Percentiles rank a stretch among this genome's conserved stretches.
Evolutionary conservation across 73 alveolate genomes (phyloP).

Genomic region (Loxodes magnus): DNA sequence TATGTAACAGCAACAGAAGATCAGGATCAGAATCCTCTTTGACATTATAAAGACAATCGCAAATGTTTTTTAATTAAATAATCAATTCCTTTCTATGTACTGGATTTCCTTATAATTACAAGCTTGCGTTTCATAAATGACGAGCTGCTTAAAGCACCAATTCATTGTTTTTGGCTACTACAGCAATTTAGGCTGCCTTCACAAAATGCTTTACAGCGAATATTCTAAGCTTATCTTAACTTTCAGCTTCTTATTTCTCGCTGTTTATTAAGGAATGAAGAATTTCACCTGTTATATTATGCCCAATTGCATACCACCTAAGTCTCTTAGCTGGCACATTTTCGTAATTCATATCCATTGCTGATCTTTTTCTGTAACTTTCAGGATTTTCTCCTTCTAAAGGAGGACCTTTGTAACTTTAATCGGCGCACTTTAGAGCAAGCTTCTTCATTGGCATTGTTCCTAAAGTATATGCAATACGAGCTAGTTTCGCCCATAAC

Average conservation of each 20-base stretch:
- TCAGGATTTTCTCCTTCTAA: too few species aligned
- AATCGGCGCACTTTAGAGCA: slow-evolving; percentile 87
- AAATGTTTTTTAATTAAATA: slow-evolving; percentile 50
- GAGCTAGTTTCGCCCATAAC: slow-evolving; percentile 94
- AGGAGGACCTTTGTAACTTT: slow-evolving; percentile 50
- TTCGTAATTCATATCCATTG: too few species aligned
- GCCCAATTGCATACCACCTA: slow-evolving; percentile 96
- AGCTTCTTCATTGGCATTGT: slow-evolving; percentile 58
- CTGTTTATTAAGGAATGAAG: slow-evolving; percentile 81
- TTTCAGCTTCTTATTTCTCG: slow-evolving; percentile 87
- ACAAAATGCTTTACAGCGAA: slow-evolving; percentile 70
- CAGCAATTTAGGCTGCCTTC: slow-evolving; percentile 62
- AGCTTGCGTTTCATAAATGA: slow-evolving; percentile 68
- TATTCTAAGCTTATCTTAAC: slow-evolving; percentile 70
- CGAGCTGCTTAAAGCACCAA: slow-evolving; percentile 63
- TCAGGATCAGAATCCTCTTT: slow-evolving; percentile 92
- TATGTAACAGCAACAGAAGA: slow-evolving; percentile 75
- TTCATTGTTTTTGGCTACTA: slow-evolving; percentile 49
- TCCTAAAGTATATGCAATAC: slow-evolving; percentile 66
- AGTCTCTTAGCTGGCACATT: slow-evolving; percentile 75
- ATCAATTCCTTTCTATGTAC: slow-evolving; percentile 47
- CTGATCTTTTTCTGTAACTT: too few species aligned
- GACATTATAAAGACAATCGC: slow-evolving; percentile 29
- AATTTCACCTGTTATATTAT: slow-evolving; percentile 86
- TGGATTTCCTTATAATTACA: slow-evolving; percentile 50